These are phyloP conservation scores for Thalassiosira profunda DNA, from an alignment of 108 stramenopile species.

Conservation along the genomic window DNA sequence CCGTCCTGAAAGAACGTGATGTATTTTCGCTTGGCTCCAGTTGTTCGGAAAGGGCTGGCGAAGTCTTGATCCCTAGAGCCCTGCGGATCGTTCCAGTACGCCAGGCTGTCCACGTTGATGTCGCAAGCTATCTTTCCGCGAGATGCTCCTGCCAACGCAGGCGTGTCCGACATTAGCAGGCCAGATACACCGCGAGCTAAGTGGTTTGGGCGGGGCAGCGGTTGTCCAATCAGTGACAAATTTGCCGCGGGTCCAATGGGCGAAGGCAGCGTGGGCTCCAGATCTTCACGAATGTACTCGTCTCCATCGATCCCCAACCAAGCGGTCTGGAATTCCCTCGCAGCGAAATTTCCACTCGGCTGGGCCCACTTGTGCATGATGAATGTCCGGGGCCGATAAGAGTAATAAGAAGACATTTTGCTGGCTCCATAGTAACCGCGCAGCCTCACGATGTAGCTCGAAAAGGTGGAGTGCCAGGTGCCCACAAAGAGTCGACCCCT, in stretches of 20 bases:
- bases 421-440: constrained; percentile 80
- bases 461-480: constrained; percentile 96
- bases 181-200: constrained; percentile 77
- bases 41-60: constrained; percentile 56
- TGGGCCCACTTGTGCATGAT: constrained; percentile 63
- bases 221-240: constrained; percentile 24
- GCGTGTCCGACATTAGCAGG: constrained; percentile 73
- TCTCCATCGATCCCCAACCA: constrained; percentile 87
- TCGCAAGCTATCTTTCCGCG: constrained; percentile 72
- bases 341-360: constrained; percentile 57
- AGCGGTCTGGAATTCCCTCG: constrained; percentile 76
- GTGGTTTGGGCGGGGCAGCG: constrained; percentile 30
- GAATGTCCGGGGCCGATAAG: constrained; percentile 49
- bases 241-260: constrained; percentile 33
- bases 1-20: constrained; percentile 80
- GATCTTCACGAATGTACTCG: constrained; percentile 22
- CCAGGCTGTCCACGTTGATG: constrained; percentile 67
- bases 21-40: constrained; percentile 35
- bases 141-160: constrained; percentile 71
- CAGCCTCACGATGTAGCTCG: constrained; percentile 90
- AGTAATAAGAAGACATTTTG: constrained; percentile 77
- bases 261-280: constrained; percentile 38
- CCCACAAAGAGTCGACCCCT: constrained; percentile 90
- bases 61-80: constrained; percentile 63
- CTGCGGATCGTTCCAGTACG: constrained; percentile 86